Evolutionary conservation across 768 basidiomycete species (phyloP).

Genomic region (Xerocomellus amylosporus): DNA sequence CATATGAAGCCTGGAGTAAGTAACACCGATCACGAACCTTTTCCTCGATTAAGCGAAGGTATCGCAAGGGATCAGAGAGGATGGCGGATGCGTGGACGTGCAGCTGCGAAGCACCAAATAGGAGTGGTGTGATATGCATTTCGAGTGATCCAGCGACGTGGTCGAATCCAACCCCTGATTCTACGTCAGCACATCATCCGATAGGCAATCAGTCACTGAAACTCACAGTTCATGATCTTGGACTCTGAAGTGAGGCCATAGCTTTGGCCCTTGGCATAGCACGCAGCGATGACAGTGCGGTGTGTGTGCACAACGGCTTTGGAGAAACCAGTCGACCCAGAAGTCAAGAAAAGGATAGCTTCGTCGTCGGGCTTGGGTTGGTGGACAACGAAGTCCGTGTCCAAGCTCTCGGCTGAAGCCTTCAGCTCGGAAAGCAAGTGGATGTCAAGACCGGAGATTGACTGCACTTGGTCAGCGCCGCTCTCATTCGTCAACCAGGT

Average conservation of each 20-base stretch:
- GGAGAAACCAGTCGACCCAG: conserved; percentile 45
- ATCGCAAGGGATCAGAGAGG: conserved; percentile 23
- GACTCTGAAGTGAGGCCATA: conserved; percentile 36
- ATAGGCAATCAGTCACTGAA: not conserved
- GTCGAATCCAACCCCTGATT: conserved; percentile 42
- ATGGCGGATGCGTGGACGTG: conserved; percentile 25
- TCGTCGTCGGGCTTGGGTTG: conserved; percentile 27
- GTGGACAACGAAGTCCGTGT: conserved; percentile 17
- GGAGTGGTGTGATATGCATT: conserved; percentile 38
- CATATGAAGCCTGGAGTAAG: not conserved
- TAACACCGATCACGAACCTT: conserved; percentile 26
- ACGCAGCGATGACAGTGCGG: conserved; percentile 36
- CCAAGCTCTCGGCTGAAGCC: conserved; percentile 8
- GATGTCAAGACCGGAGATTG: conserved; percentile 24
- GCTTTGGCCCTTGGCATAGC: conserved; percentile 33
- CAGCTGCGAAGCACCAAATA: conserved; percentile 30
- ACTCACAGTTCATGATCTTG: conserved; percentile 41
- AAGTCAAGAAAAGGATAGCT: conserved; percentile 37
- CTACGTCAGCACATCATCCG: not conserved
- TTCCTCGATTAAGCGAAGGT: conserved; percentile 35
- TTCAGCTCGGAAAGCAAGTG: conserved; percentile 25
- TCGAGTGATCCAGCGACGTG: conserved; percentile 45
- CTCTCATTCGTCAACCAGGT: conserved; percentile 31
- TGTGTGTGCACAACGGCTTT: conserved; percentile 42
- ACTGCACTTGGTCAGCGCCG: conserved; percentile 26